Base-by-base conservation (phyloP, 805 yeast genomes). In the Ogataea henricii region DNA sequence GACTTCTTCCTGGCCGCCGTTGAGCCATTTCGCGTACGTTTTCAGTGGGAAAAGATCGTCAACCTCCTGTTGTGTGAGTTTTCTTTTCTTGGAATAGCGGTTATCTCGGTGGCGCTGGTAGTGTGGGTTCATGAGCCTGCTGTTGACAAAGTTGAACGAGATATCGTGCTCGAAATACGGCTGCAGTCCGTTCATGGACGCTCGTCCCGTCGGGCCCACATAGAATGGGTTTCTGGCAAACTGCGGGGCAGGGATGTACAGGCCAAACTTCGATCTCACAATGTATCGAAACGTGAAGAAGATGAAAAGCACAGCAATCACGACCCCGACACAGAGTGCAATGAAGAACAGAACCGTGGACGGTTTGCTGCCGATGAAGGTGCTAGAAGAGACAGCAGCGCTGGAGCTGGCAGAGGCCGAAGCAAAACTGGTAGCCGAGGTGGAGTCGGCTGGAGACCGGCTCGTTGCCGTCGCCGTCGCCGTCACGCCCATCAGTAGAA, bases 301-400 rank as follows among this genome's bases (percentile, higher is more conserved):
- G 7, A 81, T 53, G 55, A 83, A 81, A 22, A 81, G 60, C 0
- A 71, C 17, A 4, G 87, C 86, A 33, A 82, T 81, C 18, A 76
- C 58, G 10, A 81, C 76, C 3, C 87, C 88, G 12, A 82, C 78
- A 0, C 83, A 78, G 29, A 83, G 70, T 0, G 88, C 87, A 10
- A 83, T 65, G 63, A 82, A 81, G 64, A 83, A 83, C 25, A 83
- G 66, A 29, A 82, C 81, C 1, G 86, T 81, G 1, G 87, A 79
- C 1, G 87, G 87, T 29, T 77, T 71, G 55, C 73, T 76, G 6
- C 70, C 72, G 14, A 68, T 60, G 50, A 63, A 64, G 27, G 38
- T 51, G 20, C 53, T 39, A 6, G 45, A 45, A 9, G 41, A 20
- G 26, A 43, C 29, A 30, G 49, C n/a, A 18, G 38, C 20, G 12